Conservation (phyloP, 2,329 filamentous ascomycete genomes). For the Tolypocladium amazonense region DNA sequence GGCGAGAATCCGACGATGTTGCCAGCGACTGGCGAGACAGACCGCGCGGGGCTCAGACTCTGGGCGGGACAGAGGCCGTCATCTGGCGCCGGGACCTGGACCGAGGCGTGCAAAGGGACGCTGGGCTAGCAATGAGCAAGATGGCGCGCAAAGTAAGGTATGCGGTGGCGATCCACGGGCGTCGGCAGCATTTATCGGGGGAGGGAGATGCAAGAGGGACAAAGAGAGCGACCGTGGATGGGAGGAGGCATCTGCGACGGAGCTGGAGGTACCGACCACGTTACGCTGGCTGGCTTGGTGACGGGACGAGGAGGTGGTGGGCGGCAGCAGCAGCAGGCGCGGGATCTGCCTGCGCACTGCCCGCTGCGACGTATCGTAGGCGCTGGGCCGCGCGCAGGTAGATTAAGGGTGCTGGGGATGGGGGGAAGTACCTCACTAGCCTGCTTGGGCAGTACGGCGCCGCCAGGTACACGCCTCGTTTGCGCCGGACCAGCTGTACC, state of each 20-base stretch:
- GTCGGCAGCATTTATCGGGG: not conserved
- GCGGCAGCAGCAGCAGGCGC: not conserved
- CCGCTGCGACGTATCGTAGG: not conserved
- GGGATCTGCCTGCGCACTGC: not conserved
- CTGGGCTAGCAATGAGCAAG: conserved; percentile 9
- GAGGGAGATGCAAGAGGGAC: not conserved
- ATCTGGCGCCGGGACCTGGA: conserved; percentile 8
- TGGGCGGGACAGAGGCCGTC: conserved; percentile 11
- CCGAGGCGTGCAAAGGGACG: conserved; percentile 2
- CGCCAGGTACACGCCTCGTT: not conserved
- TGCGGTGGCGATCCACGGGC: not conserved
- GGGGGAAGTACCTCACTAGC: not conserved
- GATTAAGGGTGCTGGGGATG: not conserved
- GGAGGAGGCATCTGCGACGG: not conserved
- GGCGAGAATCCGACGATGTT: conserved; percentile 2
- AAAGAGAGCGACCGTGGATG: not conserved
- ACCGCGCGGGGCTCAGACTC: conserved; percentile 14
- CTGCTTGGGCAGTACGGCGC: not conserved
- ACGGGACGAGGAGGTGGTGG: not conserved
- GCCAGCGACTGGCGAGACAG: conserved; percentile 3
- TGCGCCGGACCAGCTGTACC: not conserved
- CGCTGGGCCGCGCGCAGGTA: not conserved
- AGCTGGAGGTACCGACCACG: not conserved
- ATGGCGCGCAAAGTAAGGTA: not conserved
- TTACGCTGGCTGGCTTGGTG: not conserved